These are phyloP conservation scores for Lactifluus subvellereus DNA, from an alignment of 768 basidiomycete genomes.

Conservation along the genomic window DNA sequence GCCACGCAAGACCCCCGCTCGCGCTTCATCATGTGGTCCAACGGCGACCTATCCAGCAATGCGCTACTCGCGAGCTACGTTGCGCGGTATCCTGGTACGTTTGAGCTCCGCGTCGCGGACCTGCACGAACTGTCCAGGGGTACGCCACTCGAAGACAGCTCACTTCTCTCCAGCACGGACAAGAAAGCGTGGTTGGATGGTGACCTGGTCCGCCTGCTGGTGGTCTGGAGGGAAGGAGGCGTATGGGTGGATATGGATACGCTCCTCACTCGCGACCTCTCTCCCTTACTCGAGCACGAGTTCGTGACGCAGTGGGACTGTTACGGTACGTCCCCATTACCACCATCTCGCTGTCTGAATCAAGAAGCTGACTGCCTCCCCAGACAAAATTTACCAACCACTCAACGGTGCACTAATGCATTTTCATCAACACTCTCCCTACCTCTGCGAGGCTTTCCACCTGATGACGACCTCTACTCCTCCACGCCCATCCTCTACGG, in stretches of 20 bases:
- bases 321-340: slow-evolving; percentile 56
- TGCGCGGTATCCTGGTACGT: slow-evolving; percentile 57
- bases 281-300: slow-evolving; percentile 86
- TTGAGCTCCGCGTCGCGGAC: slow-evolving; percentile 66
- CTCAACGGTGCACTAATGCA: slow-evolving; percentile 93
- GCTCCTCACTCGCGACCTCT: slow-evolving; percentile 79
- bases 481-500: slow-evolving; percentile 74
- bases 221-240: slow-evolving; percentile 87
- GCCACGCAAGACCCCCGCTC: slow-evolving; percentile 73
- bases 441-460: slow-evolving; percentile 95
- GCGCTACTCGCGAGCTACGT: slow-evolving; percentile 56
- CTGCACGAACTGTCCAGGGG: slow-evolving; percentile 60
- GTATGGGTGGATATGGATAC: slow-evolving; percentile 99
- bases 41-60: slow-evolving; percentile 61
- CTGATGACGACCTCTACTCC: slow-evolving; percentile 60
- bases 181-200: slow-evolving; percentile 91
- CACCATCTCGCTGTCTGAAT: neutral
- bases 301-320: slow-evolving; percentile 99
- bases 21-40: slow-evolving; percentile 86
- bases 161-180: slow-evolving; percentile 56
- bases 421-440: slow-evolving; percentile 86
- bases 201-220: slow-evolving; percentile 81
- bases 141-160: slow-evolving; percentile 68
- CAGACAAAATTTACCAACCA: slow-evolving; percentile 23
- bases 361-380: neutral